phyloP scores from a whole-genome alignment of 768 basidiomycete species.

The Boletellus ananas region DNA sequence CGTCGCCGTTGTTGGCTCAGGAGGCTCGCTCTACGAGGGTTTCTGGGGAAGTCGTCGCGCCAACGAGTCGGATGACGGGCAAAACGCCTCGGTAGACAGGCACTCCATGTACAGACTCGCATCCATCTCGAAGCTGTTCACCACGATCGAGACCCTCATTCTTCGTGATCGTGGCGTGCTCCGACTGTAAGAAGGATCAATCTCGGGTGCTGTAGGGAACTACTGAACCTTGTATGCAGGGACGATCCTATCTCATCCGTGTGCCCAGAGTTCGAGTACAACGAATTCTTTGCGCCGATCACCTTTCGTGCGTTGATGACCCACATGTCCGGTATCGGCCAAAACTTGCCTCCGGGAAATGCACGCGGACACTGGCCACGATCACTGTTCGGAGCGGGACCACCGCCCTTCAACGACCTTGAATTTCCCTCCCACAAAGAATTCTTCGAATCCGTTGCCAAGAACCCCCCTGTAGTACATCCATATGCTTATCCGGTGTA shows the following conservation, averaged over 20 bases:
- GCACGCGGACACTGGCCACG: conserved; percentile 40
- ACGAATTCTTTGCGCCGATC: conserved; percentile 27
- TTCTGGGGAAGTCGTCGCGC: conserved; percentile 43
- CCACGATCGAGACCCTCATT: conserved; percentile 45
- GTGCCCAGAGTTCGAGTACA: conserved; percentile 20
- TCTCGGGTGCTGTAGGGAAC: background rate
- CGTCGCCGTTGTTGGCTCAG: conserved; percentile 44
- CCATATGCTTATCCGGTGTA: conserved; percentile 45
- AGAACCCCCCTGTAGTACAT: conserved; percentile 38
- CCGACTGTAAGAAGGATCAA: conserved; percentile 29
- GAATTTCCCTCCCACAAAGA: conserved; percentile 30
- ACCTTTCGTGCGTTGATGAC: conserved; percentile 41
- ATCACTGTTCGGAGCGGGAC: conserved; percentile 22
- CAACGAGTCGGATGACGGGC: conserved; percentile 35
- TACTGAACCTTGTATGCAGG: conserved; percentile 17
- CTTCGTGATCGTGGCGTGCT: conserved; percentile 44
- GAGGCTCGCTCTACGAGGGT: conserved; percentile 42
- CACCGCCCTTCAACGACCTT: conserved; percentile 29
- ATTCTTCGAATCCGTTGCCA: conserved; percentile 35
- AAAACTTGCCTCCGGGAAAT: conserved; percentile 35
- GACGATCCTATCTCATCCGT: conserved; percentile 45
- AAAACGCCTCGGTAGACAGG: conserved; percentile 28
- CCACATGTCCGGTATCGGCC: conserved; percentile 35
- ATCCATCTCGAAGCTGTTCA: conserved; percentile 50
- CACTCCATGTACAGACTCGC: conserved; percentile 51